Percentiles rank a stretch among this genome's conserved stretches.
These are phyloP conservation scores for Amanita subjunquillea DNA, from an alignment of 768 basidiomycete genomes.

Conservation along the genomic window DNA sequence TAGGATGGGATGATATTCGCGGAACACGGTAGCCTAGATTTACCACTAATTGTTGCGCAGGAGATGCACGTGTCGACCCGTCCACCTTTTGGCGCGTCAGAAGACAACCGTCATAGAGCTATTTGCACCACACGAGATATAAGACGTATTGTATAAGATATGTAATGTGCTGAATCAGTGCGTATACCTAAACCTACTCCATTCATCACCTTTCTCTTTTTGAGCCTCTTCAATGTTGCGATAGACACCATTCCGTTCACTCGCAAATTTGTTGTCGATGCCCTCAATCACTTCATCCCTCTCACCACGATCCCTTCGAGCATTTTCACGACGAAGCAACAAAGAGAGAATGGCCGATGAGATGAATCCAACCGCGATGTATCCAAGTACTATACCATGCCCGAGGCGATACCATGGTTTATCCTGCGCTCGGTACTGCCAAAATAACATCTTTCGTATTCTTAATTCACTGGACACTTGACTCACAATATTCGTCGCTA, in stretches of 20 bases:
- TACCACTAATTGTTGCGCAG: neutral
- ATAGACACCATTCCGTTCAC: slow-evolving; percentile 44
- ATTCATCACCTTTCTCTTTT: slow-evolving; percentile 54
- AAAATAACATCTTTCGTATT: neutral
- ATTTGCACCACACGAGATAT: neutral
- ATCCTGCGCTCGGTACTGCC: slow-evolving; percentile 54
- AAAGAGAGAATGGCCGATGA: slow-evolving; percentile 38
- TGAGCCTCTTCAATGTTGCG: slow-evolving; percentile 46
- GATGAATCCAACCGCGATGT: slow-evolving; percentile 57
- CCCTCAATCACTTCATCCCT: slow-evolving; percentile 57
- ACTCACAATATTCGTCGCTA: slow-evolving; percentile 54
- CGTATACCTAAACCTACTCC: slow-evolving; percentile 71
- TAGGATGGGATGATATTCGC: neutral
- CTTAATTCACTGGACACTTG: slow-evolving; percentile 2
- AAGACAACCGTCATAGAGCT: neutral
- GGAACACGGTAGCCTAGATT: neutral
- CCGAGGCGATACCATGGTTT: slow-evolving; percentile 61
- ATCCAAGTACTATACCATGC: slow-evolving; percentile 59
- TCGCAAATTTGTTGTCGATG: slow-evolving; percentile 28
- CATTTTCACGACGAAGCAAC: slow-evolving; percentile 48
- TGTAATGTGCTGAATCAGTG: slow-evolving; percentile 19
- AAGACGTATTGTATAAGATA: neutral
- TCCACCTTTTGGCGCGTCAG: neutral
- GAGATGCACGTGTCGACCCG: neutral
- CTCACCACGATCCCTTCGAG: slow-evolving; percentile 51